These are phyloP conservation scores for Xylariaceae sp. DNA, from an alignment of 2,329 filamentous ascomycete genomes.

Conservation along the genomic window DNA sequence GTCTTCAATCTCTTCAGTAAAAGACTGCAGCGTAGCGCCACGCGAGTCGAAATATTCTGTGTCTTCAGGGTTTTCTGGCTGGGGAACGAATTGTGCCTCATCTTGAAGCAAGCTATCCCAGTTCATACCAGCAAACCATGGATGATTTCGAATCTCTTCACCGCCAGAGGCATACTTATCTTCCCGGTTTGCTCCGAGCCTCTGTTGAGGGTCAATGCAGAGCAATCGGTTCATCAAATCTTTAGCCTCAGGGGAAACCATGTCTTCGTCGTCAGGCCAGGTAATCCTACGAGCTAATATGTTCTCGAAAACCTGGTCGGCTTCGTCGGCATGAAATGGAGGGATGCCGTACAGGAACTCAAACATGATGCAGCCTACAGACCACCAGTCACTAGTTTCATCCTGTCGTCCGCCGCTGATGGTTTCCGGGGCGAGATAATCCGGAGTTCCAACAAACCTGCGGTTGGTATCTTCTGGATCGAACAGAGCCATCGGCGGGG, in stretches of 20 bases:
- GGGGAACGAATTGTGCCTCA: conserved; percentile 93
- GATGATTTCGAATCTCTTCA: conserved; percentile 86
- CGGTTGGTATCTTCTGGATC: conserved; percentile 93
- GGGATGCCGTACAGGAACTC: conserved; percentile 94
- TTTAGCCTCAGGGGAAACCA: conserved; percentile 84
- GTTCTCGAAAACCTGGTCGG: conserved; percentile 95
- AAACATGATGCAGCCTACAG: conserved; percentile 96
- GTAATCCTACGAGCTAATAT: conserved; percentile 88
- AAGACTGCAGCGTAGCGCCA: conserved; percentile 89
- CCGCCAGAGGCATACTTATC: conserved; percentile 85
- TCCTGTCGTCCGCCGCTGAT: conserved; percentile 95
- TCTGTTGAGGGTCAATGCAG: conserved; percentile 79
- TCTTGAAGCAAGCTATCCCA: conserved; percentile 94
- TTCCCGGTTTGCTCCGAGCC: conserved; percentile 83
- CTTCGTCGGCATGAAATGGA: conserved; percentile 88
- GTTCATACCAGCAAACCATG: conserved; percentile 86
- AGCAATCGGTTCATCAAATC: conserved; percentile 94
- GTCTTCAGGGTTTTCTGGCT: conserved; percentile 91
- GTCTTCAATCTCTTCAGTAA: conserved; percentile 93
- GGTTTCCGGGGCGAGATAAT: conserved; percentile 96
- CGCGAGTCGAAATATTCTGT: conserved; percentile 97
- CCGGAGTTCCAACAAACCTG: conserved; percentile 93
- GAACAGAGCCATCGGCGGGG: conserved; percentile 91
- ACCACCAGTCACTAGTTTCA: conserved; percentile 99
- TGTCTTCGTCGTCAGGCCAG: conserved; percentile 86